Base-by-base conservation (phyloP, 352 stramenopile species). In the Pythium rishiriense region DNA sequence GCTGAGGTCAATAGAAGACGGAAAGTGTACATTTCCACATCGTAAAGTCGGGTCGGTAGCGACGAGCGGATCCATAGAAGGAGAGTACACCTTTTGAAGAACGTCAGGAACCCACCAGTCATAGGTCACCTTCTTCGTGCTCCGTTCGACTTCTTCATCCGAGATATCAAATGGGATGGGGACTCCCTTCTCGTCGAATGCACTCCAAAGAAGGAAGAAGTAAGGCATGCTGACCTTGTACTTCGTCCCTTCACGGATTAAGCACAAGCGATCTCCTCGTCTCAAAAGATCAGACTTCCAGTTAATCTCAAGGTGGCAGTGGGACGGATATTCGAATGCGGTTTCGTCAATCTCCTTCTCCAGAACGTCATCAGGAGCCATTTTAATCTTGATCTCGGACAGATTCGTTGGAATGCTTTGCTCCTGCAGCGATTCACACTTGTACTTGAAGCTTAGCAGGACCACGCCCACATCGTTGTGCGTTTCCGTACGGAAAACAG, bases 381-480 rank as follows among this genome's bases (percentile, higher is more conserved):
- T 78, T 21, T 64, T 66, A 17, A 83, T 77, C 12, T 29, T 57
- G 22, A 81, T 39, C 1, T 19, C 22, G 24, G 67, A 41, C 7
- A 83, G 60, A 6, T 55, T 12, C 0, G 22, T 45, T 56, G 72
- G 29, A 64, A 47, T 33, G 1, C 56, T 56, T 19, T 77, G 68
- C n/a, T 62, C 52, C 41, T 81, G 70, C 28, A 83, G 29, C 0
- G 70, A 67, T 5, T 46, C 67, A 28, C 78, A 85, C 33, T 87
- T 81, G 66, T 81, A 87, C 58, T 81, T 43, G 39, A 83, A 81
- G 37, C 75, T 35, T 19, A 87, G 42, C 9, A 79, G 35, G 15
- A 85, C 22, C 6, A 78, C 66, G 2, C 75, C 75, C 3, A 81
- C 68, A 29, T 82, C 75, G n/a, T 72, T 68, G 53, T 76, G 51